phyloP scores from a whole-genome alignment of 768 basidiomycete genomes.

The Lentinula boryana region DNA sequence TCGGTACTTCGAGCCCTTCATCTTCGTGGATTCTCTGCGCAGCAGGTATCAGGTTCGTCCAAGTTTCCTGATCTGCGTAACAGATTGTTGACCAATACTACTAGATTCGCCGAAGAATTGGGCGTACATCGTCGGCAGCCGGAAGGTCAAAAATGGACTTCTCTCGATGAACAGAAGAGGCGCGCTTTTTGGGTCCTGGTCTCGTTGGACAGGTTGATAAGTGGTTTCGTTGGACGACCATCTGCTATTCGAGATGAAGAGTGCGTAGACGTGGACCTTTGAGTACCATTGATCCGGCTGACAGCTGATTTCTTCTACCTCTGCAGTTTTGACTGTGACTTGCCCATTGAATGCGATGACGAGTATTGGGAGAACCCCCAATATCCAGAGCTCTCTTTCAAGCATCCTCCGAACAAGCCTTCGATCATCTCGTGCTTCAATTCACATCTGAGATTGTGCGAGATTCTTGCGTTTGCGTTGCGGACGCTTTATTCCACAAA shows the following conservation, averaged over 20 bases:
- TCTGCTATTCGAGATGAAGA: conserved; percentile 54
- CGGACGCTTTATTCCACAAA: conserved; percentile 9
- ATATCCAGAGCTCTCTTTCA: conserved; percentile 6
- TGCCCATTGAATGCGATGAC: conserved; percentile 49
- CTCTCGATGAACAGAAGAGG: conserved; percentile 47
- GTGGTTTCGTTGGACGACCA: conserved; percentile 43
- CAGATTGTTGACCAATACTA: conserved; percentile 21
- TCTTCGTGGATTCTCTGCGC: conserved; percentile 39
- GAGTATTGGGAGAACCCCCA: conserved; percentile 40
- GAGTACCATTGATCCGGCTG: not conserved
- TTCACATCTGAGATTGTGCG: conserved; percentile 1
- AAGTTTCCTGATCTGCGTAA: not conserved
- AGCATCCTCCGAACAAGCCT: conserved; percentile 8
- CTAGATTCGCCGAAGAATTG: conserved; percentile 35
- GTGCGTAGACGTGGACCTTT: conserved; percentile 20
- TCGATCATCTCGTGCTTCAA: conserved; percentile 4
- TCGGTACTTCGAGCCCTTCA: conserved; percentile 29
- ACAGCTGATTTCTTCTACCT: conserved; percentile 22
- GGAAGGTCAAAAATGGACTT: conserved; percentile 11
- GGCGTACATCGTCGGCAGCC: conserved; percentile 36
- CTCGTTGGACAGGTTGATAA: conserved; percentile 36
- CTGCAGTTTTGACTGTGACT: conserved; percentile 36
- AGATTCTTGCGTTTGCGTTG: conserved; percentile 8
- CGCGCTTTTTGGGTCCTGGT: conserved; percentile 41
- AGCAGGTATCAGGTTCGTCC: conserved; percentile 28